Evolutionary conservation across 495 filamentous ascomycete genomes (phyloP), one percentile per base, ranked within the genome.

Genomic region (Lentithecium fluviatile): DNA sequence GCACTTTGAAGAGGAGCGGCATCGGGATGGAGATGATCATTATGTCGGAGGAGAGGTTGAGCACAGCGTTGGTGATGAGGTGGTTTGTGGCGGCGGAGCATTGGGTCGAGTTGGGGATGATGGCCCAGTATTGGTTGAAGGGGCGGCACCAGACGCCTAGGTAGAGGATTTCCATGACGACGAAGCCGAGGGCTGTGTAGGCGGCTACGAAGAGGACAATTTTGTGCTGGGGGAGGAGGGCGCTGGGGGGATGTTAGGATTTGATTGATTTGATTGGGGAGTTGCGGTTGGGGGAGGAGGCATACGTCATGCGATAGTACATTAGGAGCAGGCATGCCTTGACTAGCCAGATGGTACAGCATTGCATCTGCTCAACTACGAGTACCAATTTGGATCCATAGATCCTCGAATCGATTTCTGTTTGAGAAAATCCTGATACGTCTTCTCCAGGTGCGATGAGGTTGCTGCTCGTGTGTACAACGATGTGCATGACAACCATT

Each of bases 1-100:
- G 76, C 0, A 81, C 74, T 36, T 77, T 76, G 45, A 84, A 70
- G 5, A 87, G 72, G 4, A 87, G 72, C 0, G 83, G 83, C n/a
- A 88, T 73, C 2, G 81, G 83, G 19, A 87, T 79, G 38, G 70
- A 71, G 24, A 87, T 78, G 75, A 87, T 87, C 50, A 80, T 72
- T 10, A 81, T 52, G 58, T 88, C 85, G 0, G 84, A 87, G 6
- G 82, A 79, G 55, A 87, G 81, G 63, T 87, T 87, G 70, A 87
- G 80, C 7, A 83, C 82, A 5, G 83, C 80, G 58, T 85, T 82
- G 6, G 79, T 84, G 54, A 88, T 87, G 0, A 85, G 78, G 66
- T 87, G 84, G 57, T 81, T 69, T 23, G 72, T 75, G 29, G 76
- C 75, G n/a, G 71, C 69, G 23, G 64, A 67, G 56, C 74, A 75